phyloP scores from a whole-genome alignment of 1,284 basidiomycete genomes.

The Moniliella sp. region DNA sequence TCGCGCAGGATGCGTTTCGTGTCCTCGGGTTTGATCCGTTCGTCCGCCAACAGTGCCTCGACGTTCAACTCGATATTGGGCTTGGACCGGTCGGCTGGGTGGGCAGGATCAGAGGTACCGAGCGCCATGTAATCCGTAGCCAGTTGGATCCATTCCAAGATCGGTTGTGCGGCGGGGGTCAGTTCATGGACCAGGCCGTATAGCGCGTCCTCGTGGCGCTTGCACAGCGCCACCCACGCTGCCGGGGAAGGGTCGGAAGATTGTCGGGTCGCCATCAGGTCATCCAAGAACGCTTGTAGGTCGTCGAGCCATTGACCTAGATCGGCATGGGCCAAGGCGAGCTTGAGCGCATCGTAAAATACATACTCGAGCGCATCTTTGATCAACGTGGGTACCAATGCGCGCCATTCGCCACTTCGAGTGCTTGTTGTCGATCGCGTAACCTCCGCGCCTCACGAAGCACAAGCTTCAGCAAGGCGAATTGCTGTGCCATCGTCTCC shows the following conservation, averaged over 20 bases:
- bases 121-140: conserved; percentile 5
- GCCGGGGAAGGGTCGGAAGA: neutral
- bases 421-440: conserved; percentile 4
- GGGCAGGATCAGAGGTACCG: conserved; percentile 3
- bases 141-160: conserved; percentile 5
- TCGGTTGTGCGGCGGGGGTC: conserved; percentile 1
- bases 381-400: conserved; percentile 3
- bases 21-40: conserved; percentile 18
- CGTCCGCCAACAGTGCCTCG: conserved; percentile 12
- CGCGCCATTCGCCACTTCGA: conserved; percentile 3
- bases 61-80: conserved; percentile 3
- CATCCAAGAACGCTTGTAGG: conserved; percentile 4
- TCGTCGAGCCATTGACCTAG: conserved; percentile 2
- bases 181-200: conserved; percentile 4
- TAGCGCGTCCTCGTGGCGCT: conserved; percentile 4
- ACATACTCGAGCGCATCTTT: conserved; percentile 4
- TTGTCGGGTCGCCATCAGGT: conserved; percentile 1
- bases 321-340: conserved; percentile 2
- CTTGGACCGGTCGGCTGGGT: conserved; percentile 1
- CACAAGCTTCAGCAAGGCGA: conserved; percentile 3
- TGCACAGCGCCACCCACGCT: conserved; percentile 4
- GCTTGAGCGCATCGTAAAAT: conserved; percentile 3
- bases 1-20: conserved; percentile 19
- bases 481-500: conserved; percentile 1
- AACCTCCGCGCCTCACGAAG: conserved; percentile 3